Percentiles rank a stretch among this genome's conserved stretches.
Evolutionary conservation across 225 moss, liverwort and hornwort genomes (phyloP).

Genomic region (Neckera pumila): DNA sequence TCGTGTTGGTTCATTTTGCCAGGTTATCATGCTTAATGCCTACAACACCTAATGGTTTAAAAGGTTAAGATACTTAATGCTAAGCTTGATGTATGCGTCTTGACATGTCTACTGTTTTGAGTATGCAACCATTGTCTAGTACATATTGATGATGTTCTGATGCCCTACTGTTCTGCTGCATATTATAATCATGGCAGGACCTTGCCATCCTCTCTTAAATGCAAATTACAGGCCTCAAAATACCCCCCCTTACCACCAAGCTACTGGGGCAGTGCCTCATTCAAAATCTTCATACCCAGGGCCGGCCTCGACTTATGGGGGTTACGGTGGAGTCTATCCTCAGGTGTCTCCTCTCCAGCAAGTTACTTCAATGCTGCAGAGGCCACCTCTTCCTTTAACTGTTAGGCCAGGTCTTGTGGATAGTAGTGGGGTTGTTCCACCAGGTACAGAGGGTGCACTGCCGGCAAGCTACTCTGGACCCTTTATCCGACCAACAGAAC

Average conservation of each 20-base stretch:
- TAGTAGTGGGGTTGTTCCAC: conserved; percentile 24
- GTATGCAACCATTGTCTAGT: not conserved
- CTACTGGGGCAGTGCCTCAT: conserved; percentile 11
- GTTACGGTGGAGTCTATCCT: conserved; percentile 68
- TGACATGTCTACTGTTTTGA: not conserved
- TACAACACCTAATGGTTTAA: not conserved
- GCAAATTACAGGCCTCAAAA: conserved; percentile 23
- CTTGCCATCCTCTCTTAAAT: conserved; percentile 5
- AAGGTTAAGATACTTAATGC: not conserved
- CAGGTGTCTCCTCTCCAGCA: conserved; percentile 65
- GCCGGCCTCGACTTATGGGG: conserved; percentile 33
- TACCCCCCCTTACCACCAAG: conserved; percentile 2
- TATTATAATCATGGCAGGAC: conserved; percentile 17
- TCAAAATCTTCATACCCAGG: conserved; percentile 21
- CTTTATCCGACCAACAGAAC: conserved; percentile 13
- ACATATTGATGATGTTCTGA: not conserved
- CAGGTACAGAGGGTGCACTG: conserved; percentile 29
- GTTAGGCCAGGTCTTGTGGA: conserved; percentile 41
- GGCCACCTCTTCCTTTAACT: conserved; percentile 72
- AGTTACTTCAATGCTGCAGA: conserved; percentile 53
- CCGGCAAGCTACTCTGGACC: not conserved
- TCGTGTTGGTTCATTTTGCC: not conserved
- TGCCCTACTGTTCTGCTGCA: conserved; percentile 2
- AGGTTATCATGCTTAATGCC: not conserved
- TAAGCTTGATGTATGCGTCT: not conserved